These are phyloP conservation scores for Grosmannia serpens DNA, from an alignment of 2,329 filamentous ascomycete genomes.

Conservation along the genomic window DNA sequence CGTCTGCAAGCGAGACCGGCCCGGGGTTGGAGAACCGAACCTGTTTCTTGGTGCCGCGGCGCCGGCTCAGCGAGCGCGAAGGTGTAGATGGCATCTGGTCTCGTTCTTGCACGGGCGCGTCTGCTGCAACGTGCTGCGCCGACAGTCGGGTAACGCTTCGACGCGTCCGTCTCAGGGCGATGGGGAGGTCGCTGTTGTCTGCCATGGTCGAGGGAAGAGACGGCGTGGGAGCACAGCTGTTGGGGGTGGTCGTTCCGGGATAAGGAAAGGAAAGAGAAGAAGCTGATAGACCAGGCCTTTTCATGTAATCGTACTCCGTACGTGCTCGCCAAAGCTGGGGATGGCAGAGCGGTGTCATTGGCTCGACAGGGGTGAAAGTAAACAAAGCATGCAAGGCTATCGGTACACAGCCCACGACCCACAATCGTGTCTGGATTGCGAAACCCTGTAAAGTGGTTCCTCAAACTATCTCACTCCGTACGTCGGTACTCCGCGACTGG, in stretches of 20 bases:
- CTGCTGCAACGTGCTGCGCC: conserved; percentile 2
- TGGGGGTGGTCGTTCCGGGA: background rate
- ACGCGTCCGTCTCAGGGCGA: conserved; percentile 43
- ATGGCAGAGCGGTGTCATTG: background rate
- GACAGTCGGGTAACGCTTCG: conserved; percentile 25
- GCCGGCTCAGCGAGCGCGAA: conserved; percentile 10
- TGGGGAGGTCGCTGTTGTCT: conserved; percentile 32
- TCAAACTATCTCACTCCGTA: no score
- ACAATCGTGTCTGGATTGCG: background rate
- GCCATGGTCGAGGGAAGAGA: conserved; percentile 18
- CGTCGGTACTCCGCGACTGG: background rate
- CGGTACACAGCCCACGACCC: background rate
- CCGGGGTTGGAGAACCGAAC: conserved; percentile 52
- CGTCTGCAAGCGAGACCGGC: background rate
- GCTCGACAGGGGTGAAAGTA: background rate
- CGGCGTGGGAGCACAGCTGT: background rate
- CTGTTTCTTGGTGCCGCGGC: conserved; percentile 28
- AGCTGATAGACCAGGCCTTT: background rate
- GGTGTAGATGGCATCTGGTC: conserved; percentile 12
- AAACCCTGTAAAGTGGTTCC: background rate
- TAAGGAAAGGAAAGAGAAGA: background rate
- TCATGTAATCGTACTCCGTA: background rate
- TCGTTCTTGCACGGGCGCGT: conserved; percentile 19
- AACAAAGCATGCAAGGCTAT: background rate
- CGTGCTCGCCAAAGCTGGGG: background rate